Percentiles rank a stretch among this genome's conserved stretches.
phyloP scores from a whole-genome alignment of 1,284 basidiomycete species.

The Coniferiporia sulphurascens region DNA sequence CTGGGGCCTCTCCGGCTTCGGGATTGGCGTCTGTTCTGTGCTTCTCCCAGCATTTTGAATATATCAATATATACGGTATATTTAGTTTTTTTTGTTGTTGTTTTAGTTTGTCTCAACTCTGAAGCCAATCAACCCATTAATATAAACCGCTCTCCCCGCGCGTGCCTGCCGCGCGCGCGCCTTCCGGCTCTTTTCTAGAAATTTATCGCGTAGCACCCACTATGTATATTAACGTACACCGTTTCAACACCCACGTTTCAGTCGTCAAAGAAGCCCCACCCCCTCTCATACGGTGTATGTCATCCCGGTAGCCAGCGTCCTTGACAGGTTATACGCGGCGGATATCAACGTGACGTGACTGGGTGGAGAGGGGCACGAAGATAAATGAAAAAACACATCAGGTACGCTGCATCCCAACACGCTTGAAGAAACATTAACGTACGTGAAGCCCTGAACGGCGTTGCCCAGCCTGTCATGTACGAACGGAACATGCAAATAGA shows the following conservation, averaged over 20 bases:
- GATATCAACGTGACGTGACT: slow-evolving; percentile 81
- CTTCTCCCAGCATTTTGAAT: too few relatives aligned
- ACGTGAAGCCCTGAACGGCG: slow-evolving; percentile 86
- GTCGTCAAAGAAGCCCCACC: neutral
- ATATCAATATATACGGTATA: too few relatives aligned
- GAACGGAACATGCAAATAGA: neutral
- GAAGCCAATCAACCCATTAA: too few relatives aligned
- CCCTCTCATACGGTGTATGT: neutral
- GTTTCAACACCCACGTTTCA: neutral
- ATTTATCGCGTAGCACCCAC: too few relatives aligned
- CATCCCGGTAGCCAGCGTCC: slow-evolving; percentile 39
- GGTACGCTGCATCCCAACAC: neutral
- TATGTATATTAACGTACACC: too few relatives aligned
- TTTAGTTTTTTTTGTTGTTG: too few relatives aligned
- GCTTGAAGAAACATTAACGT: slow-evolving; percentile 31
- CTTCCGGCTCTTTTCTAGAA: too few relatives aligned
- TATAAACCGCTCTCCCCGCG: too few relatives aligned
- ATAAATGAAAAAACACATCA: neutral
- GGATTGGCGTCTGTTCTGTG: too few relatives aligned
- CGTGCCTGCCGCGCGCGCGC: too few relatives aligned
- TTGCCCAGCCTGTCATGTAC: slow-evolving; percentile 63
- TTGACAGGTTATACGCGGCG: slow-evolving; percentile 75
- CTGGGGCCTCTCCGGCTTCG: too few relatives aligned
- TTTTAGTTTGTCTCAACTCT: too few relatives aligned
- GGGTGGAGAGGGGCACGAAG: slow-evolving; percentile 10